Base-by-base conservation (phyloP, 1,284 basidiomycete genomes). In the Ustilago trichophora region DNA sequence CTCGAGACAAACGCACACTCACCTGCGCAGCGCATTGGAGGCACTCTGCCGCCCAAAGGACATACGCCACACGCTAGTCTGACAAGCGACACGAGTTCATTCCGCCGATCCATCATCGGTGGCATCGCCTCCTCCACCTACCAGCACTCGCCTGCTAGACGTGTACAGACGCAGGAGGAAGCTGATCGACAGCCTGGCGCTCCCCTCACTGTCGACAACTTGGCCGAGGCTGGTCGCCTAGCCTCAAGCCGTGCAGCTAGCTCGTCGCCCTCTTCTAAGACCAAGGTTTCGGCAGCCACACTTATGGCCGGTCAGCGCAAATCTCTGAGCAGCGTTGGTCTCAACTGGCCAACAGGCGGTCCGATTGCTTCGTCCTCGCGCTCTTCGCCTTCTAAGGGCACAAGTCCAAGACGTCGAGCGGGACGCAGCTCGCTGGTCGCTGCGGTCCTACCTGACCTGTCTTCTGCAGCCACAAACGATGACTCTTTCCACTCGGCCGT, bases 21-120 rank as follows among this genome's bases (percentile, higher is more conserved):
- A 18, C 60, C 66, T 11, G 66, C 66, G 3, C 66, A 59, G 37
- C 66, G 66, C 34, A 49, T 64, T 19, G 56, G 60, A 21, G 60
- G 59, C 12, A 22, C 29, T 7, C 19, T 57, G 11, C 55, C 52
- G 18, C 66, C 60, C 3, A 47, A 35, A 11, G 66, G 50, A 31
- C 43, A 55, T 16, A 26, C 45, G 6, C 37, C 49, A n/a, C 45
- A 36, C 12, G 32, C 44, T 2, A 46, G 25, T 22, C 15, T 48
- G 11, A 45, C 56, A 6, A 44, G 42, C 32, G 52, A 65, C 44
- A 35, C 49, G 5, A 71, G 56, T 29, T 62, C 71, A 8, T 75
- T 75, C 68, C 62, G 73, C 11, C 68, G 63, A 38, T 75, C 75
- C 54, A 69, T 77, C 49, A 70, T 72, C 5, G 75, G 73, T 19